phyloP scores from a whole-genome alignment of 2,329 filamentous ascomycete genomes.

The Penicillium oxalicum region DNA sequence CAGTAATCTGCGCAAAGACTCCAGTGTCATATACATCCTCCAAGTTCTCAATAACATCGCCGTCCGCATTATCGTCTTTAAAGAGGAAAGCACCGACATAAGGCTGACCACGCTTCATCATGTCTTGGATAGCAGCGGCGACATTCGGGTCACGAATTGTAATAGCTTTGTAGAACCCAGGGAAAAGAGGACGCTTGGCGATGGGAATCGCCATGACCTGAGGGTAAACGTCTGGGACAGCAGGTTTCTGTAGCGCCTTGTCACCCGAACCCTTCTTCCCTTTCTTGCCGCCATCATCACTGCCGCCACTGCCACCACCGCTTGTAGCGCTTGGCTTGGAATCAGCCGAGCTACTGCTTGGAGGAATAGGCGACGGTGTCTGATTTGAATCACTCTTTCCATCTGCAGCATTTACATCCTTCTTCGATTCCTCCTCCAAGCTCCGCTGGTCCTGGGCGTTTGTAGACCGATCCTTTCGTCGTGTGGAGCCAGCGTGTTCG shows the following conservation, averaged over 20 bases:
- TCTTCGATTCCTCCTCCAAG: slow-evolving; percentile 38
- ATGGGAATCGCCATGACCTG: slow-evolving; percentile 98
- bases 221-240: slow-evolving; percentile 90
- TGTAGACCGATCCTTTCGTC: slow-evolving; percentile 35
- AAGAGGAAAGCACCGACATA: slow-evolving; percentile 96
- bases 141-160: slow-evolving; percentile 93
- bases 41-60: slow-evolving; percentile 82
- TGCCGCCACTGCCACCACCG: slow-evolving; percentile 42
- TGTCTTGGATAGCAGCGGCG: slow-evolving; percentile 85
- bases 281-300: slow-evolving; percentile 62
- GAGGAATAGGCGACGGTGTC: slow-evolving; percentile 40
- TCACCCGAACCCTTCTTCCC: slow-evolving; percentile 64
- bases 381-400: slow-evolving; percentile 47
- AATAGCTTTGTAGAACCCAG: slow-evolving; percentile 97
- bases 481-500: slow-evolving; percentile 28
- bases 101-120: slow-evolving; percentile 93
- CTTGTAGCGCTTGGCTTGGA: slow-evolving; percentile 52
- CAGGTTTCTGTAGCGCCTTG: slow-evolving; percentile 74
- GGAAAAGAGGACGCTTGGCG: slow-evolving; percentile 85
- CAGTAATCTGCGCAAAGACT: slow-evolving; percentile 96
- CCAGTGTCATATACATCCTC: slow-evolving; percentile 94
- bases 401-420: slow-evolving; percentile 33
- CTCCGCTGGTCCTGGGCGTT: slow-evolving; percentile 36
- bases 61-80: slow-evolving; percentile 91
- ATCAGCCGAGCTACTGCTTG: slow-evolving; percentile 31